These are phyloP conservation scores for Cardamine occulta DNA, from an alignment of 345 rosid species.

Conservation along the genomic window DNA sequence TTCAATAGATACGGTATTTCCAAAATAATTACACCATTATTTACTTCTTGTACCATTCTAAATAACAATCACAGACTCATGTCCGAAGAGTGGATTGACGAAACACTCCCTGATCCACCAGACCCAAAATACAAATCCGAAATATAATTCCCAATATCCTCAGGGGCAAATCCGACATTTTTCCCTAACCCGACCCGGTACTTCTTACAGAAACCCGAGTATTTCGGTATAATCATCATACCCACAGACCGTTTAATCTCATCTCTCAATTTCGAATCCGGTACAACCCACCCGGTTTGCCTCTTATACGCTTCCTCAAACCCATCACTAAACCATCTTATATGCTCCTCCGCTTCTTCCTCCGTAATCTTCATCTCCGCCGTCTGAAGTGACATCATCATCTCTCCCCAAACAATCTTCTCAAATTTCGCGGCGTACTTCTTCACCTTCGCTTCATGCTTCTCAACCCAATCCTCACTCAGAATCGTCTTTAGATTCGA, in stretches of 20 bases:
- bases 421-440: conserved; percentile 62
- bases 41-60: background rate
- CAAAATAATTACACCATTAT: background rate
- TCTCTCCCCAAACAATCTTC: conserved; percentile 63
- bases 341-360: conserved; percentile 40
- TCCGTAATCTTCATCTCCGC: conserved; percentile 11
- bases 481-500: conserved; percentile 54
- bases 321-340: conserved; percentile 52
- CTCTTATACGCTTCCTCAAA: conserved; percentile 61
- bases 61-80: background rate
- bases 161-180: conserved; percentile 63
- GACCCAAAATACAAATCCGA: conserved; percentile 51
- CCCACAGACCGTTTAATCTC: conserved; percentile 61
- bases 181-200: conserved; percentile 35
- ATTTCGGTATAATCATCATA: conserved; percentile 50
- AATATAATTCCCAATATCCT: conserved; percentile 62
- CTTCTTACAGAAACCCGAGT: conserved; percentile 47
- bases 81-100: conserved; percentile 14
- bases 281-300: conserved; percentile 59
- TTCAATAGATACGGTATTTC: too few species aligned
- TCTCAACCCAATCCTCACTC: conserved; percentile 61
- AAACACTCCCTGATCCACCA: conserved; percentile 14
- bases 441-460: conserved; percentile 57
- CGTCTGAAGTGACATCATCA: conserved; percentile 44
- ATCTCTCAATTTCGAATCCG: conserved; percentile 57